Base-by-base conservation (phyloP, 1,139 yeast species). In the Saccharomyces hybrid region DNA sequence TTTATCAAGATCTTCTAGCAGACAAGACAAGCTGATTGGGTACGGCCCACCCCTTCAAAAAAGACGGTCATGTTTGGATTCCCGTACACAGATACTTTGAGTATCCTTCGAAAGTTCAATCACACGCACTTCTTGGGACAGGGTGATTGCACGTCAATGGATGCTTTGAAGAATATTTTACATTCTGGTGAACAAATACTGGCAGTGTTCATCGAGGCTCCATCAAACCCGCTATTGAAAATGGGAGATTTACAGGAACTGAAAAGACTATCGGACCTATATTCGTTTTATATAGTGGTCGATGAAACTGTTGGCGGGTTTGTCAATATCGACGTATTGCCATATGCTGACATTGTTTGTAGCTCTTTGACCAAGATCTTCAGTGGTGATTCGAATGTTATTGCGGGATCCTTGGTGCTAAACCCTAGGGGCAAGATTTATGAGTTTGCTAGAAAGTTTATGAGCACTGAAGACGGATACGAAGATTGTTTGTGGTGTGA, bases 241-340 rank as follows among this genome's bases (percentile, higher is more conserved):
- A 84, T 96, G 41, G 96, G 97, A 1, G 82, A 93, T 67, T 75
- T 93, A 64, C 69, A 69, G 52, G 78, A 82, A 61, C 79, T 90
- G 55, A 79, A 84, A 56, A 67, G 75, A 55, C 76, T 93, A 58
- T 84, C 96, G 4, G 82, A 83, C 59, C 75, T 83, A 64, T 87
- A 78, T 70, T 77, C 79, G 2, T 93, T 93, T 71, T 84, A 84
- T 7, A 82, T 93, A 47, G 88, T 88, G 14, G 84, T 93, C 46
- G 99, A 93, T 71, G 98, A 93, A 67, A 93, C 98, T 0, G 87
- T 90, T 28, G 98, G 97, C 21, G 93, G 93, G 64, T 85, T 89
- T 66, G 78, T 87, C 58, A 93, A 93, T 69, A 80, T 89, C 53
- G 88, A 88, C 64, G 89, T 88, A 2, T 76, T 89, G 56, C 89